A percentile compares a stretch with the other conserved stretches of the same genome.
These are phyloP conservation scores for Phaeoacremonium minimum DNA, from an alignment of 2,329 filamentous ascomycete species.

Conservation along the genomic window DNA sequence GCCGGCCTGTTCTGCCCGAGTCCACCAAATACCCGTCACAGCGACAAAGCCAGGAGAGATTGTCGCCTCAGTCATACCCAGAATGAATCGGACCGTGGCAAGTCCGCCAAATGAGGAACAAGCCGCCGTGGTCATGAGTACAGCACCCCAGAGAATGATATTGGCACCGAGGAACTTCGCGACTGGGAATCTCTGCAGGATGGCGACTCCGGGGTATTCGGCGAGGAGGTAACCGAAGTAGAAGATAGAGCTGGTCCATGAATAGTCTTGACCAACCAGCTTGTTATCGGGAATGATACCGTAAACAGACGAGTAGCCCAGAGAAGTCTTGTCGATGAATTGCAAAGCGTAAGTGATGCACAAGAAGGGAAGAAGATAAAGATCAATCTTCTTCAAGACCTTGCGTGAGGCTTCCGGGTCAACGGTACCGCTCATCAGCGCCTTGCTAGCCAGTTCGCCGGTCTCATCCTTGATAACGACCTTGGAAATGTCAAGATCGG, in stretches of 20 bases:
- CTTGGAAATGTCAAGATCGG: conserved; percentile 11
- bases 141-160: conserved; percentile 22
- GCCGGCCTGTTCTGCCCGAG: conserved; percentile 28
- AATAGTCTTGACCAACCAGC: conserved; percentile 15
- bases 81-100: conserved; percentile 27
- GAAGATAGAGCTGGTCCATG: conserved; percentile 18
- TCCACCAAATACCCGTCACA: conserved; percentile 32
- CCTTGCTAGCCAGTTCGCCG: conserved; percentile 25
- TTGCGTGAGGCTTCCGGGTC: conserved; percentile 15
- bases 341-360: conserved; percentile 18
- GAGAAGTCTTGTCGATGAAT: conserved; percentile 20
- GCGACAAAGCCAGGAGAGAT: conserved; percentile 29
- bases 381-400: conserved; percentile 15
- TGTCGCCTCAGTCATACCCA: conserved; percentile 28
- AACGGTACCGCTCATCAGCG: conserved; percentile 20
- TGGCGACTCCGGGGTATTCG: conserved; percentile 21
- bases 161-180: conserved; percentile 18
- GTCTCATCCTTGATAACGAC: conserved; percentile 12
- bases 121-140: conserved; percentile 24
- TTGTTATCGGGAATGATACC: conserved; percentile 16
- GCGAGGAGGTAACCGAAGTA: conserved; percentile 15
- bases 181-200: conserved; percentile 3
- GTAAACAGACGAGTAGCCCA: conserved; percentile 18
- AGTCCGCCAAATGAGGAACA: conserved; percentile 25
- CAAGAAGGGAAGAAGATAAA: conserved; percentile 17